Conservation (phyloP, 2,329 filamentous ascomycete species). For the Sporothrix dimorphospora region DNA sequence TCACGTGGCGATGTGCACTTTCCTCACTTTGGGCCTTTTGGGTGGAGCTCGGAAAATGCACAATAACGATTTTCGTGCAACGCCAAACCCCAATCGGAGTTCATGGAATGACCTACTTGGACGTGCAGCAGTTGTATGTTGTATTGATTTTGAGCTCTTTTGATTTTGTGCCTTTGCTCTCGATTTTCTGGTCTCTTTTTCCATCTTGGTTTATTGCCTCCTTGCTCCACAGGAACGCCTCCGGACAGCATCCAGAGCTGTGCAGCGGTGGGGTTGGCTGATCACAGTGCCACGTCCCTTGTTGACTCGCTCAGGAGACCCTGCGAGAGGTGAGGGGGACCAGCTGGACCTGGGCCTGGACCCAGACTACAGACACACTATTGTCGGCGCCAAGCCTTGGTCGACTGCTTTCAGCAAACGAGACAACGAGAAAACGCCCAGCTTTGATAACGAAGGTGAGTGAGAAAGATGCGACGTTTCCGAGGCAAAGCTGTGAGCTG, state of each 20-base stretch:
- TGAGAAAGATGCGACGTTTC: neutral
- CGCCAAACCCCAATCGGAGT: neutral
- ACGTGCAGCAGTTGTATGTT: neutral
- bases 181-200: neutral
- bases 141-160: neutral
- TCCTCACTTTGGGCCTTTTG: no score
- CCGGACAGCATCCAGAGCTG: neutral
- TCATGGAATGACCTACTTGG: neutral
- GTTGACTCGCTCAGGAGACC: neutral
- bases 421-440: neutral
- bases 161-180: neutral
- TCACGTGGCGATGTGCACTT: neutral
- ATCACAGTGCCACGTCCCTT: neutral
- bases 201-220: no score
- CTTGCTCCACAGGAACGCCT: no score
- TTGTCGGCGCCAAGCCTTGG: slow-evolving; percentile 1
- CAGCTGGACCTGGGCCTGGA: neutral
- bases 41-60: neutral
- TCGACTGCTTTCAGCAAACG: neutral
- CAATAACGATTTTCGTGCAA: neutral
- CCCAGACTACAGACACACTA: neutral
- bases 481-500: neutral
- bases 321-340: neutral
- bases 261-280: neutral
- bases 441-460: neutral